Conservation (phyloP, 2,329 filamentous ascomycete species). For the Ophiosphaerella herpotricha region DNA sequence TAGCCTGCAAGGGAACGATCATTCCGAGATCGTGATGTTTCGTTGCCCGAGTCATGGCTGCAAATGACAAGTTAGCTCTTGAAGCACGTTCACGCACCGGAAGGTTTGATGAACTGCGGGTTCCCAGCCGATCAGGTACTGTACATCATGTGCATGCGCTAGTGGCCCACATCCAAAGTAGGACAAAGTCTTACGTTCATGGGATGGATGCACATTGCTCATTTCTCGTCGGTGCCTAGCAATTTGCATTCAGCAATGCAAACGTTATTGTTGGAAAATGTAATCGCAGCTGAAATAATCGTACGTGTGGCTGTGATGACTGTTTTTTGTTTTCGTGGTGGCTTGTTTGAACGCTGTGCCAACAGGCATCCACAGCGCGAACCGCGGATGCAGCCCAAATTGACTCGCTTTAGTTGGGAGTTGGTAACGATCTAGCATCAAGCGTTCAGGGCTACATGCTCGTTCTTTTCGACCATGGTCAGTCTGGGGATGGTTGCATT, state of each 20-base stretch:
- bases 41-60: neutral
- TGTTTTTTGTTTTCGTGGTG: neutral
- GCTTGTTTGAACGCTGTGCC: neutral
- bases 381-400: conserved; percentile 1
- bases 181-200: too few relatives aligned
- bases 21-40: conserved; percentile 1
- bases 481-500: neutral
- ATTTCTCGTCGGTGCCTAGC: neutral
- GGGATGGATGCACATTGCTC: too few relatives aligned
- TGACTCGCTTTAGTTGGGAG: conserved; percentile 2
- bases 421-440: conserved; percentile 3
- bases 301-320: neutral
- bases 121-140: conserved; percentile 2
- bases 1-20: neutral
- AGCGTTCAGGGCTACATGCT: neutral
- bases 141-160: neutral
- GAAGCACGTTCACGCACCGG: neutral
- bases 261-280: neutral
- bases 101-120: conserved; percentile 4
- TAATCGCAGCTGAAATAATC: neutral
- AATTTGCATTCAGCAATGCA: neutral
- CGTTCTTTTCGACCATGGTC: neutral
- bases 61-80: too few relatives aligned
- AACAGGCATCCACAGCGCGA: conserved; percentile 2
- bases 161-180: neutral